Evolutionary conservation across 108 stramenopile genomes (phyloP), one percentile per base, ranked within the genome.

Genomic region (Discostella pseudostelligera): DNA sequence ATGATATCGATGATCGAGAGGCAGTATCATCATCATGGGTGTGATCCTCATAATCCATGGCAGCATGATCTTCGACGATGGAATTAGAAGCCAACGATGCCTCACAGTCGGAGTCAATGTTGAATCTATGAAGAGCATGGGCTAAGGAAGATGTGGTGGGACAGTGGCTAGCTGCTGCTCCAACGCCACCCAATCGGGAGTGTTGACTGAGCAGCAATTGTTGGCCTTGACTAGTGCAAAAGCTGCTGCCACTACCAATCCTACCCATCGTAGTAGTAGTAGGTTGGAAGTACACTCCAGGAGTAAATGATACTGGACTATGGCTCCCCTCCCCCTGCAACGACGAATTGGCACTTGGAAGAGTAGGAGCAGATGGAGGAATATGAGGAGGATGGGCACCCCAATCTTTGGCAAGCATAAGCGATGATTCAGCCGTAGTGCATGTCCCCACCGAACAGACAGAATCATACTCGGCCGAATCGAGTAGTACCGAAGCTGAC

Each of bases 61-160:
- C 51, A 46, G 62, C 63, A 19, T 54, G 65, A 47, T 74, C 62
- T 3, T 62, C 72, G 13, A 67, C 42, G 36, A 74, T 35, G 28
- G 59, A 67, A 20, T 42, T 65, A 42, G 74, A 76, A 14, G 67
- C 61, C 2, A 68, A 39, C 4, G 74, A 76, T 26, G 61, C 74
- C 25, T 76, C 74, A 44, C 74, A 68, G 45, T 76, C 74, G 14
- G 74, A 76, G 32, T 76, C 74, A 14, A 76, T 76, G 39, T 69
- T 76, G 56, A 76, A 68, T 50, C 62, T 49, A 63, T 76, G 63
- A 21, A 76, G 47, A 25, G 67, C 67, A 50, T 67, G 54, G 13
- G 67, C 50, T 4, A 76, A 62, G 1, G 67, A 66, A 14, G 74
- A 75, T 39, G 74, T 65, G 16, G 49, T 9, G n/a, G 28, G 37